Conservation (phyloP, 495 filamentous ascomycete species). For the Hypomontagnella submonticulosa region DNA sequence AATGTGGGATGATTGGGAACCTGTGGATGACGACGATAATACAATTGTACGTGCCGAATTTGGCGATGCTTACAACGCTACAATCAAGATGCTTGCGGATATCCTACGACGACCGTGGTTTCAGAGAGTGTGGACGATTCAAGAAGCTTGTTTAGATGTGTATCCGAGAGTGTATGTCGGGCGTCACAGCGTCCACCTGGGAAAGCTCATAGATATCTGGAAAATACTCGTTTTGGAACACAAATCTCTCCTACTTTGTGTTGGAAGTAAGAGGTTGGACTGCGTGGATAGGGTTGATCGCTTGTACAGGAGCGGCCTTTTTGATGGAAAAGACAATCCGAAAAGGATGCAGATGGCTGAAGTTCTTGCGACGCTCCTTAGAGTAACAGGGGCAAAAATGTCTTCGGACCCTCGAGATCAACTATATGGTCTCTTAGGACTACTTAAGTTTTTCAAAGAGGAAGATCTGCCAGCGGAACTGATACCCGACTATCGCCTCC, state of each 20-base stretch:
- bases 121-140: constrained; percentile 33
- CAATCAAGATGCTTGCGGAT: neutral
- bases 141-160: constrained; percentile 27
- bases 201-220: neutral
- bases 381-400: neutral
- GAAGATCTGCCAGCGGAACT: constrained; percentile 24
- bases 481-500: constrained; percentile 19
- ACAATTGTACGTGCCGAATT: neutral
- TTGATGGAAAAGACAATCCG: neutral
- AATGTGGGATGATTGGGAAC: constrained; percentile 31
- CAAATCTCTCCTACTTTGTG: neutral
- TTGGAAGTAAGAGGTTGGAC: constrained; percentile 1
- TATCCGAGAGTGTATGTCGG: constrained; percentile 1
- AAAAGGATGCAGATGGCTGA: constrained; percentile 2
- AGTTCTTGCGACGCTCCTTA: neutral
- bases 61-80: constrained; percentile 3
- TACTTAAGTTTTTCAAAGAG: constrained; percentile 7
- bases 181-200: constrained; percentile 2
- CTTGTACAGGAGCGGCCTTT: neutral
- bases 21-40: constrained; percentile 27
- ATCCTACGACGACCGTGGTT: constrained; percentile 23
- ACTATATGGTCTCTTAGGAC: constrained; percentile 30
- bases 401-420: constrained; percentile 27
- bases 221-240: neutral
- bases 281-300: neutral